Conservation (phyloP, 1,139 yeast species). For the Diutina siamensis region DNA sequence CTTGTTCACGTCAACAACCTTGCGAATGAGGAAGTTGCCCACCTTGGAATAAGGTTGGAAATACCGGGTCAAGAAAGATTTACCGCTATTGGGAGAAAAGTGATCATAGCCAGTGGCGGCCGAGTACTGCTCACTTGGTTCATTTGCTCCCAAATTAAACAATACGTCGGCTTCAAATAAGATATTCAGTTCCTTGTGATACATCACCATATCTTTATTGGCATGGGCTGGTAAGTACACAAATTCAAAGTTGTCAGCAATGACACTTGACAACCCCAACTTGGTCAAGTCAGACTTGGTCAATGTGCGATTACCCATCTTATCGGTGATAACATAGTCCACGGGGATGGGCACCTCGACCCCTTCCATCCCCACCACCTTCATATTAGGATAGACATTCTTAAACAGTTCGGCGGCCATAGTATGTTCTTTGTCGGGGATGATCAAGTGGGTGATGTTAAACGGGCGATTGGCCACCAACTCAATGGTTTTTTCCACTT, state of each 20-base stretch:
- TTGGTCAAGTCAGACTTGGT: constrained; percentile 13
- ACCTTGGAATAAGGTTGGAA: constrained; percentile 27
- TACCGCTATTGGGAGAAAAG: constrained; percentile 29
- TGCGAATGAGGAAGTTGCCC: constrained; percentile 22
- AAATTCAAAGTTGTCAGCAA: constrained; percentile 35
- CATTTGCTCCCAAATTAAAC: constrained; percentile 27
- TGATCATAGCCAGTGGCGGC: constrained; percentile 33
- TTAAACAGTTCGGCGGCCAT: constrained; percentile 45
- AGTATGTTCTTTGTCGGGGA: constrained; percentile 47
- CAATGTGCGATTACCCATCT: constrained; percentile 18
- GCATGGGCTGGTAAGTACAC: constrained; percentile 42
- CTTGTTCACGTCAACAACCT: constrained; percentile 13
- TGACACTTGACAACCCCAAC: constrained; percentile 19
- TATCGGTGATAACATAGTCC: constrained; percentile 9
- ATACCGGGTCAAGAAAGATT: constrained; percentile 23
- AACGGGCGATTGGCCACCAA: constrained; percentile 17
- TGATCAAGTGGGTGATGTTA: constrained; percentile 22
- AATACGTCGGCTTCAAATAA: constrained; percentile 47
- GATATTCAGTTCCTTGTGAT: constrained; percentile 32
- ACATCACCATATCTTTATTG: constrained; percentile 46
- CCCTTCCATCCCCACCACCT: constrained; percentile 38
- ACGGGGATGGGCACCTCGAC: constrained; percentile 14
- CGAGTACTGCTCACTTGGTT: constrained; percentile 19
- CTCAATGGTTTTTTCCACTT: constrained; percentile 27
- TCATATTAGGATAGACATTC: constrained; percentile 33